phyloP scores from a whole-genome alignment of 192 early-diverging fungal genomes.

The Oehlia diaphana region DNA sequence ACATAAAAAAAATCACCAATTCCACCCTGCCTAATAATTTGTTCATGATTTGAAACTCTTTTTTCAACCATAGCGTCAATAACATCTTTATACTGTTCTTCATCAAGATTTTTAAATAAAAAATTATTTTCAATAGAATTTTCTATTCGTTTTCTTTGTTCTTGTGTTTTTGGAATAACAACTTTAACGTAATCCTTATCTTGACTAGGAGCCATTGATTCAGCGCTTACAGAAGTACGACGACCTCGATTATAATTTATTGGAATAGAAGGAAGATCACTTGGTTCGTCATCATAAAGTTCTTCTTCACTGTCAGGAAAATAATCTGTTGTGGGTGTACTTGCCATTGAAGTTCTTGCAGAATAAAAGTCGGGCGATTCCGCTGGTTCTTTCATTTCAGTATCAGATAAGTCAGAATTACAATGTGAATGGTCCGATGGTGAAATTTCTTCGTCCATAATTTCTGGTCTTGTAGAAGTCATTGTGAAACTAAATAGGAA shows the following conservation, averaged over 20 bases:
- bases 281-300: slow-evolving; percentile 61
- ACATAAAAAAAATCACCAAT: slow-evolving; percentile 98
- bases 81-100: slow-evolving; percentile 93
- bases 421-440: slow-evolving; percentile 2
- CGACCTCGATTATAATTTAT: slow-evolving; percentile 81
- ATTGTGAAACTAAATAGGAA: not conserved
- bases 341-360: slow-evolving; percentile 36
- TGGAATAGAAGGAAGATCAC: slow-evolving; percentile 57
- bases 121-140: slow-evolving; percentile 86
- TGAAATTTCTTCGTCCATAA: not conserved
- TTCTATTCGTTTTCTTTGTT: slow-evolving; percentile 82
- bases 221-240: slow-evolving; percentile 92
- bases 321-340: slow-evolving; percentile 53
- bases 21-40: slow-evolving; percentile 90
- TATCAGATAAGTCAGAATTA: slow-evolving; percentile 7
- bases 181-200: slow-evolving; percentile 81
- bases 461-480: not conserved
- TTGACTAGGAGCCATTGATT: slow-evolving; percentile 91
- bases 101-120: slow-evolving; percentile 91
- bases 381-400: slow-evolving; percentile 37
- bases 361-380: slow-evolving; percentile 38
- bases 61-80: slow-evolving; percentile 97
- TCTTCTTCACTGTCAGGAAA: slow-evolving; percentile 56
- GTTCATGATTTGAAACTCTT: slow-evolving; percentile 62
- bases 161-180: slow-evolving; percentile 84